Evolutionary conservation across 176 grass and related monocot species (phyloP).

Genomic region (Zea luxurians): DNA sequence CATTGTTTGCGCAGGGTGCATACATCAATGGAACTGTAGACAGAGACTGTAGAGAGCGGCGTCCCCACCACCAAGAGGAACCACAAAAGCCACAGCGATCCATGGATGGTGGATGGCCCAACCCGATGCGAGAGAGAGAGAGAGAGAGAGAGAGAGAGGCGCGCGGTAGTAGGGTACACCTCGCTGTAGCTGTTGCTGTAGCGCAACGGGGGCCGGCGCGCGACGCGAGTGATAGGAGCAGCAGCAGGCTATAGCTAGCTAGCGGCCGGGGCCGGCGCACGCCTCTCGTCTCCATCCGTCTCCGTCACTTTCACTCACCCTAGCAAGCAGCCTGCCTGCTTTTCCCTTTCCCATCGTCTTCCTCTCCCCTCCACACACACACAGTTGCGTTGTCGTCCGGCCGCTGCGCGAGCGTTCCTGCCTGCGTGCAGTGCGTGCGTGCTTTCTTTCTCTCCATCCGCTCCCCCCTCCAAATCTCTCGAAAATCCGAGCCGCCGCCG

Average conservation of each 20-base stretch:
- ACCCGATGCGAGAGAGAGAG: too few relatives aligned
- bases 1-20: slow-evolving; percentile 7
- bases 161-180: too few relatives aligned
- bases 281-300: too few relatives aligned
- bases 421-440: not conserved
- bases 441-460: not conserved
- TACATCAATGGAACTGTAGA: slow-evolving; percentile 34
- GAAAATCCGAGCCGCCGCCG: slow-evolving; percentile 8
- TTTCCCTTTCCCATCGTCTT: slow-evolving; percentile 2
- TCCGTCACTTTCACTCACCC: not conserved
- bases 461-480: not conserved
- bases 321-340: not conserved
- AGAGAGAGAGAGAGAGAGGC: too few relatives aligned
- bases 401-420: not conserved
- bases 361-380: slow-evolving; percentile 10
- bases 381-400: not conserved
- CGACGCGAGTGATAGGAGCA: too few relatives aligned
- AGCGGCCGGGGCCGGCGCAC: too few relatives aligned
- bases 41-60: slow-evolving; percentile 21
- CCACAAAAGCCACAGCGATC: slow-evolving; percentile 23
- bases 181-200: too few relatives aligned
- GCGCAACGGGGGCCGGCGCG: too few relatives aligned
- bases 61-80: not conserved
- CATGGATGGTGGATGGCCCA: too few relatives aligned
- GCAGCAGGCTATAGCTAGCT: too few relatives aligned